Evolutionary conservation across 345 rosid genomes (phyloP).

Genomic region (Citrus australasica): DNA sequence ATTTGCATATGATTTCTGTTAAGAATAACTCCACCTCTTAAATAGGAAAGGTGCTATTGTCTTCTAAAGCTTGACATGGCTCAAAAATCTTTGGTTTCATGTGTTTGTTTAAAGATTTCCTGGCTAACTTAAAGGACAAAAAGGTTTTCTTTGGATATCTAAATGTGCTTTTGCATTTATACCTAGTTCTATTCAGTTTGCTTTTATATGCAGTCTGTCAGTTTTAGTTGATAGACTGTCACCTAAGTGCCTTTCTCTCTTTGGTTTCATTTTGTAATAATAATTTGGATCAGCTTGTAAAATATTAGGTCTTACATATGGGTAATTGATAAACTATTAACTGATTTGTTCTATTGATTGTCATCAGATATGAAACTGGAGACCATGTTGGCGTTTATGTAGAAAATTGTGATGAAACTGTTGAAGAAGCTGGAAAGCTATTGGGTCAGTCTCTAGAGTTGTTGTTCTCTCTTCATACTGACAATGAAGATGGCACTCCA

Average conservation of each 20-base stretch:
- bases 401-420: slow-evolving; percentile 68
- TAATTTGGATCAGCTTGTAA: neutral
- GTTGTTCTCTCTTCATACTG: slow-evolving; percentile 70
- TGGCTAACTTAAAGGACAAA: neutral
- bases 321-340: neutral
- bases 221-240: neutral
- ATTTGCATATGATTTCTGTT: neutral
- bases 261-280: neutral
- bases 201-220: neutral
- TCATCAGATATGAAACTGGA: slow-evolving; percentile 71
- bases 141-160: neutral
- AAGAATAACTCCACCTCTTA: neutral
- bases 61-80: neutral
- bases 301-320: neutral
- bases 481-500: slow-evolving; percentile 72
- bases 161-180: neutral
- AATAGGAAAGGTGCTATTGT: neutral
- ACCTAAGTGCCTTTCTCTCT: neutral
- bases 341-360: neutral
- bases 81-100: neutral
- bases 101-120: neutral
- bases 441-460: slow-evolving; percentile 67
- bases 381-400: slow-evolving; percentile 73
- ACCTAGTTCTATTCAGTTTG: neutral
- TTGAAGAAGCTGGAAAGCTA: slow-evolving; percentile 69